Evolutionary conservation across 441 rosid species (phyloP).

Genomic region (Erysimum pusillum): DNA sequence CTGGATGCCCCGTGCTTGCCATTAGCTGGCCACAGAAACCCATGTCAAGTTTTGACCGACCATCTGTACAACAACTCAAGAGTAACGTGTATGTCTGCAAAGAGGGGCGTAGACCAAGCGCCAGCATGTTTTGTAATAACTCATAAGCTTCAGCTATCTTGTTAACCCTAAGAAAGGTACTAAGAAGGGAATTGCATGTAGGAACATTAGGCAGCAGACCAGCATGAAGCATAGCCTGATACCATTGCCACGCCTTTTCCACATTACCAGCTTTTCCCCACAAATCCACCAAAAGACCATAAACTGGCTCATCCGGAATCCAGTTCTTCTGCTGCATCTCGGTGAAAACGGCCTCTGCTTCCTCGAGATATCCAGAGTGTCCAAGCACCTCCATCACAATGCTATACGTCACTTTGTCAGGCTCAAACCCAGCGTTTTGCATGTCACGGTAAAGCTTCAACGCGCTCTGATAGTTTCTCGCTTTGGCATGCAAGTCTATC

Average conservation of each 20-base stretch:
- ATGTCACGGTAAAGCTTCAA: slow-evolving; percentile 82
- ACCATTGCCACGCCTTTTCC: slow-evolving; percentile 92
- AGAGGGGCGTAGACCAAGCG: slow-evolving; percentile 74
- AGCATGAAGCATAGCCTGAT: slow-evolving; percentile 79
- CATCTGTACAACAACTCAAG: slow-evolving; percentile 88
- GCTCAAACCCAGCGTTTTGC: slow-evolving; percentile 82
- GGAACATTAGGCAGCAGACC: slow-evolving; percentile 90
- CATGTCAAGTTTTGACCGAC: slow-evolving; percentile 71
- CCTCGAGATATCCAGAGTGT: slow-evolving; percentile 87
- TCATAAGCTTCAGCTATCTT: slow-evolving; percentile 75
- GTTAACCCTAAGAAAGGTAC: slow-evolving; percentile 81
- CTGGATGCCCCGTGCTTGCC: slow-evolving; percentile 88
- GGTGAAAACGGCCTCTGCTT: slow-evolving; percentile 81
- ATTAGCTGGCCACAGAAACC: slow-evolving; percentile 81
- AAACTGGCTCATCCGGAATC: slow-evolving; percentile 96
- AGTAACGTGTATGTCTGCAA: slow-evolving; percentile 89
- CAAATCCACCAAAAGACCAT: slow-evolving; percentile 88
- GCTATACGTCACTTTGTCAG: slow-evolving; percentile 93
- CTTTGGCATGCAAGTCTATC: slow-evolving; percentile 95
- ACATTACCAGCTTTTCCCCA: slow-evolving; percentile 94
- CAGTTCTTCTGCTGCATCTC: slow-evolving; percentile 86
- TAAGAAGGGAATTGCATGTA: slow-evolving; percentile 93
- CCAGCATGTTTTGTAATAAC: slow-evolving; percentile 77
- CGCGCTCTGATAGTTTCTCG: slow-evolving; percentile 79
- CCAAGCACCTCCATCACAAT: slow-evolving; percentile 98